phyloP scores from a whole-genome alignment of 1,139 yeast species.

The Yamadazyma epiphylla region DNA sequence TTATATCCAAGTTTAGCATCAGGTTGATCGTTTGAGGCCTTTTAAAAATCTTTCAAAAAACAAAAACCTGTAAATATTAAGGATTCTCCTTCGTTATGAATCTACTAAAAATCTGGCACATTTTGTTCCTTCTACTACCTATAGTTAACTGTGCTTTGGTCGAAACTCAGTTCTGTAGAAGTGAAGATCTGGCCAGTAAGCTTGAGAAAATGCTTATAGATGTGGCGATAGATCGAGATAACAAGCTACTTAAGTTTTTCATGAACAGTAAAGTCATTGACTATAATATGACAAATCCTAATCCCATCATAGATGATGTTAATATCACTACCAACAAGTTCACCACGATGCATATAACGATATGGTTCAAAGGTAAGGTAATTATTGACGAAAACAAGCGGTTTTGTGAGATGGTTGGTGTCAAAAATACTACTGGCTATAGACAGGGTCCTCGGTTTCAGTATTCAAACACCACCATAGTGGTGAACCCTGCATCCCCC shows the following conservation, averaged over 20 bases:
- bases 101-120: too few species aligned
- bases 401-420: slow-evolving; percentile 45
- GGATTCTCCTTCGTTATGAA: too few species aligned
- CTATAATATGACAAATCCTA: slow-evolving; percentile 56
- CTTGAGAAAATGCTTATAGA: slow-evolving; percentile 36
- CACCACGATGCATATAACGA: slow-evolving; percentile 46
- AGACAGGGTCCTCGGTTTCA: slow-evolving; percentile 11
- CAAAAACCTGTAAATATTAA: too few species aligned
- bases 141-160: slow-evolving; percentile 17
- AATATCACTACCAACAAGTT: slow-evolving; percentile 41
- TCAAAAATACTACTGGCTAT: slow-evolving; percentile 28
- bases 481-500: slow-evolving; percentile 9
- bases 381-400: slow-evolving; percentile 36
- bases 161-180: slow-evolving; percentile 14
- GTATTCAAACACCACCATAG: slow-evolving; percentile 7
- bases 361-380: slow-evolving; percentile 41
- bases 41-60: too few species aligned
- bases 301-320: slow-evolving; percentile 35
- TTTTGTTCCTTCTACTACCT: slow-evolving; percentile 5
- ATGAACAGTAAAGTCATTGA: slow-evolving; percentile 43
- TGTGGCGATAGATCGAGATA: slow-evolving; percentile 35
- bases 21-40: too few species aligned
- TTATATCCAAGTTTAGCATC: too few species aligned
- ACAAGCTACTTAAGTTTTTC: slow-evolving; percentile 32
- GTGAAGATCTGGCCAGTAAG: slow-evolving; percentile 3